Base-by-base conservation (phyloP, 2,329 filamentous ascomycete genomes). In the Paecilomyces sp. region DNA sequence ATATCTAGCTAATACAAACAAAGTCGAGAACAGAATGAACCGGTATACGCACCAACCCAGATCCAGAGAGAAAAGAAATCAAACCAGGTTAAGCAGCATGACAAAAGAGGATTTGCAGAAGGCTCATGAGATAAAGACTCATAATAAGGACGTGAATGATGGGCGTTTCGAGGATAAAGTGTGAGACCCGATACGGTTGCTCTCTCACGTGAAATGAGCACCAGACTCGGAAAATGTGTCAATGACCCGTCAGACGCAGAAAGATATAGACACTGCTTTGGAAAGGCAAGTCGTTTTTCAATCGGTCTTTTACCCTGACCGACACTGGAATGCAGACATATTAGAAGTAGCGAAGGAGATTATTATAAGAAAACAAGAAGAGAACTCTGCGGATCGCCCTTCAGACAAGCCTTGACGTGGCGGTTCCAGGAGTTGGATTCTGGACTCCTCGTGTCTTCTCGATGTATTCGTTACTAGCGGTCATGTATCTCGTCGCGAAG, bases 401-500 rank as follows among this genome's bases (percentile, higher is more conserved):
- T 62, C 54, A 67, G 51, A 70, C 67, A 52, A 74, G 63, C 30
- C 67, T 68, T 58, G 72, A 71, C 4, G 72, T 72, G 31, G 69
- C 70, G 30, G 72, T 73, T 33, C 68, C 71, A 22, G 70, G 67
- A 25, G 66, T 68, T 18, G 67, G 64, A 33, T 70, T 69, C 2
- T 66, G 62, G 25, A 68, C 67, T 15, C 68, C 71, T 51, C 67
- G 66, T 36, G 68, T 66, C 58, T 73, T 75, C 56, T 75, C 73
- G 31, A 74, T 65, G 57, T 76, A 77, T 55, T 77, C 73, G 51
- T 72, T 73, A 60, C 70, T 75, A 6, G 75, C 73, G 22, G 69
- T 71, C 60, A 77, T 71, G 58, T 81, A 81, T 55, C 74, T 73
- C 22, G 73, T 76, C 3, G 72, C 71, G 62, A 99, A 96, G 76